phyloP scores from a whole-genome alignment of 176 grass and related monocot species.

The Lolium rigidum region DNA sequence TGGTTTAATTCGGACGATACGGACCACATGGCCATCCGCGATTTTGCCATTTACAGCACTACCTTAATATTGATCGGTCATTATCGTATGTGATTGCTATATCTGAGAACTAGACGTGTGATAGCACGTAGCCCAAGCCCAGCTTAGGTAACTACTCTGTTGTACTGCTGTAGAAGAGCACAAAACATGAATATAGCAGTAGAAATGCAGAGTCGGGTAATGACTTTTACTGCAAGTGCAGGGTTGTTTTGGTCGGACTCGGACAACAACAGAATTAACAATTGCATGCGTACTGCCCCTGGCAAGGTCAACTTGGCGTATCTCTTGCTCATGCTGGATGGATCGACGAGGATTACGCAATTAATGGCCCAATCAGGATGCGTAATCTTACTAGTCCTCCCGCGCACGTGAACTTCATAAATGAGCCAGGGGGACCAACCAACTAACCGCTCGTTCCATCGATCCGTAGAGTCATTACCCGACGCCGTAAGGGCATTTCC shows the following conservation, averaged over 20 bases:
- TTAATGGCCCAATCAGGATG: conserved; percentile 41
- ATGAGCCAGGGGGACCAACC: background rate
- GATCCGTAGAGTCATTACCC: no score
- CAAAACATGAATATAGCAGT: no score
- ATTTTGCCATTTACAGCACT: background rate
- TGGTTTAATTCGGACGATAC: background rate
- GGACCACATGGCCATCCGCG: background rate
- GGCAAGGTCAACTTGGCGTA: conserved; percentile 15
- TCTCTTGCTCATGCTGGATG: conserved; percentile 3
- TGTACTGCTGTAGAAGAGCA: no score
- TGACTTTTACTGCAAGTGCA: background rate
- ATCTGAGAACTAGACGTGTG: no score
- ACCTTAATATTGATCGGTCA: no score
- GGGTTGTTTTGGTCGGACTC: background rate
- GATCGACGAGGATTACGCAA: conserved; percentile 20
- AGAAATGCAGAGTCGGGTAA: background rate
- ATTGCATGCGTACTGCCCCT: background rate
- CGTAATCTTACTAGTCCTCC: background rate
- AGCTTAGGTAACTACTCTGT: no score
- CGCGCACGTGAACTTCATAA: conserved; percentile 49
- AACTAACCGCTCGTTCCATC: background rate
- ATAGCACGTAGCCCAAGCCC: no score
- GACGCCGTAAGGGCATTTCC: no score
- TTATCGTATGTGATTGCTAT: no score
- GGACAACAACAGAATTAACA: background rate